A percentile compares a stretch with the other conserved stretches of the same genome.
These are phyloP conservation scores for Meyerozyma smithsonii DNA, from an alignment of 1,139 yeast species.

Conservation along the genomic window DNA sequence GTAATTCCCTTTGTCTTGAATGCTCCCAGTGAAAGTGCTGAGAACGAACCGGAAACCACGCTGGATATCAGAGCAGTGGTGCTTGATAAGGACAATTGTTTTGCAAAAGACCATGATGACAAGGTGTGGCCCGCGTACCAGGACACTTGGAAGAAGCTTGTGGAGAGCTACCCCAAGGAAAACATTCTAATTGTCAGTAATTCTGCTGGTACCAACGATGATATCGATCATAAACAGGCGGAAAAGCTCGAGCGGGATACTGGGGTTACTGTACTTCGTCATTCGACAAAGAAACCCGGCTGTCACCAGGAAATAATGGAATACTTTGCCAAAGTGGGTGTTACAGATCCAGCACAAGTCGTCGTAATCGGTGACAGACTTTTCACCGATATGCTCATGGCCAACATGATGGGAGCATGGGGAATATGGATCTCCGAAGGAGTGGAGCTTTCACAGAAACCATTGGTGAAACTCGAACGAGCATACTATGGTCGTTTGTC, in stretches of 20 bases:
- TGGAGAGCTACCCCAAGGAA: slow-evolving; percentile 56
- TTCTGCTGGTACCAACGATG: slow-evolving; percentile 89
- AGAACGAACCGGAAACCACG: no score
- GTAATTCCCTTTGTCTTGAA: slow-evolving; percentile 40
- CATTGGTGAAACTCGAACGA: slow-evolving; percentile 53
- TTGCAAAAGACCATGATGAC: slow-evolving; percentile 79
- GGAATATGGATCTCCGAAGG: slow-evolving; percentile 84
- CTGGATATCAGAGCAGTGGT: slow-evolving; percentile 67
- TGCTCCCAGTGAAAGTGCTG: no score
- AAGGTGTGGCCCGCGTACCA: slow-evolving; percentile 74
- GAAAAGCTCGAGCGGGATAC: slow-evolving; percentile 55
- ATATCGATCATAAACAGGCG: slow-evolving; percentile 59
- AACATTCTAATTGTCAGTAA: slow-evolving; percentile 78
- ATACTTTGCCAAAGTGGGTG: slow-evolving; percentile 46
- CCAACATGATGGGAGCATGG: slow-evolving; percentile 85
- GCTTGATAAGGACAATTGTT: slow-evolving; percentile 92
- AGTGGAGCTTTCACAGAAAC: slow-evolving; percentile 50
- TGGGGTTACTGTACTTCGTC: slow-evolving; percentile 76
- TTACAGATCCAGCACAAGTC: slow-evolving; percentile 55
- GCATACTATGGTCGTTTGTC: slow-evolving; percentile 30
- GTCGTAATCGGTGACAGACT: slow-evolving; percentile 88
- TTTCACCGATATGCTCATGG: slow-evolving; percentile 90
- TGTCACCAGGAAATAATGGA: slow-evolving; percentile 67
- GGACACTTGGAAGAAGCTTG: slow-evolving; percentile 55
- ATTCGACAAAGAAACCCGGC: slow-evolving; percentile 84